Conservation (phyloP, 345 rosid genomes). For the Citrus mangshanensis region DNA sequence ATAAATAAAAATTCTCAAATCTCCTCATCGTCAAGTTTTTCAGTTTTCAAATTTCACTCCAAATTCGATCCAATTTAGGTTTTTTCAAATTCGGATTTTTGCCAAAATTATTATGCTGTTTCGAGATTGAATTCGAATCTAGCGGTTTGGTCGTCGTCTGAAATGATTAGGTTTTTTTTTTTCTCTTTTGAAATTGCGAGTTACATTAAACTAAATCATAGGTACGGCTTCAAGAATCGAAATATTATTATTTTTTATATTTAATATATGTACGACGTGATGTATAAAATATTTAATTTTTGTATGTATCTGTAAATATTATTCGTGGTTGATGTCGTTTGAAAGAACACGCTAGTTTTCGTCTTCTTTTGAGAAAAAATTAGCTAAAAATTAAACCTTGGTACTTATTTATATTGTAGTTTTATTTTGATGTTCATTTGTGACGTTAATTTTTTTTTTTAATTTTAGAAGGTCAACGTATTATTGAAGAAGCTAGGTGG, state of each 20-base stretch:
- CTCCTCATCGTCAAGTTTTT: not conserved
- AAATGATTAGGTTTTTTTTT: not conserved
- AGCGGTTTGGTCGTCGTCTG: not conserved
- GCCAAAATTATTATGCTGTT: not conserved
- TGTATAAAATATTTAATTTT: not conserved
- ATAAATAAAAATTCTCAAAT: too few species aligned
- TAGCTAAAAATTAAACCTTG: not conserved
- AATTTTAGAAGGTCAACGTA: conserved; percentile 14
- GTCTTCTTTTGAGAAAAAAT: not conserved
- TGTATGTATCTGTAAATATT: not conserved
- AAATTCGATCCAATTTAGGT: not conserved
- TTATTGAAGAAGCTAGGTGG: conserved; percentile 16
- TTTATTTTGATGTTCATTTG: not conserved
- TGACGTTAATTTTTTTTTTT: not conserved
- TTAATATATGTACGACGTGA: not conserved
- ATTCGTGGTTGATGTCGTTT: conserved; percentile 7
- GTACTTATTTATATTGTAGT: not conserved
- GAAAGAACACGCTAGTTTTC: conserved; percentile 12
- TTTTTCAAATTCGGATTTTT: not conserved
- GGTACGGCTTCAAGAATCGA: conserved; percentile 1
- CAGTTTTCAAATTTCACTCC: not conserved
- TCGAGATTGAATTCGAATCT: not conserved
- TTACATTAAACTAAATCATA: not conserved
- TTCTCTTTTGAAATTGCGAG: not conserved
- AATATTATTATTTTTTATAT: not conserved